Conservation (phyloP, 108 stramenopile species). For the Fragilariopsis cylindrus region DNA sequence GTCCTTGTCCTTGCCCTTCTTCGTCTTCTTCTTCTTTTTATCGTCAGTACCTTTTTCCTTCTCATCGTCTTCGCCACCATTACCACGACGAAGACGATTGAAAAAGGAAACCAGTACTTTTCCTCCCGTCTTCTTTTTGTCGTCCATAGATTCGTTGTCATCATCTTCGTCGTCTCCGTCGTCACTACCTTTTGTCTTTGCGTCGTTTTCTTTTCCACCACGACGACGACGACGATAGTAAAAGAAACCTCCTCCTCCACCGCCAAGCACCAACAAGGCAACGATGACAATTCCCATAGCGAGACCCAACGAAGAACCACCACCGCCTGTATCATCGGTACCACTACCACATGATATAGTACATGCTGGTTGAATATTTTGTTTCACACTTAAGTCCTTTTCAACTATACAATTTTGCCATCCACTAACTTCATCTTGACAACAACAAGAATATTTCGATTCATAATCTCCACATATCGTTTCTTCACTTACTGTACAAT, state of each 20-base stretch:
- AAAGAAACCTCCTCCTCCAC: background rate
- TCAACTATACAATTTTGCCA: conserved; percentile 6
- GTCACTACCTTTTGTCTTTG: background rate
- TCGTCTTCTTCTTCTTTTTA: background rate
- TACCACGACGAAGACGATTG: background rate
- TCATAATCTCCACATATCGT: background rate
- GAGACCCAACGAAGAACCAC: background rate
- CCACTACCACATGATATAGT: background rate
- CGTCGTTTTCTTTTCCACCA: background rate
- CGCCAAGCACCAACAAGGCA: background rate
- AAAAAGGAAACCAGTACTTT: background rate
- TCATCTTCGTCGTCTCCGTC: background rate
- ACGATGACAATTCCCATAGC: background rate
- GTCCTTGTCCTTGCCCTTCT: background rate
- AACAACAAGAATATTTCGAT: background rate
- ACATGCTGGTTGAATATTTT: background rate
- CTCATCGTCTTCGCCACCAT: background rate
- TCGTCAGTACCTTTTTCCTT: background rate
- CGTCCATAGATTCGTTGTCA: background rate
- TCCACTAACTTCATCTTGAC: background rate
- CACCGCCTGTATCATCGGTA: conserved; percentile 7
- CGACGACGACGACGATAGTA: background rate
- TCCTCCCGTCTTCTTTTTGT: background rate
- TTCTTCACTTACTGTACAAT: background rate
- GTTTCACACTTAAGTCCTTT: conserved; percentile 5